These are phyloP conservation scores for Takashimella koratensis DNA, from an alignment of 1,284 basidiomycete genomes.

Conservation along the genomic window DNA sequence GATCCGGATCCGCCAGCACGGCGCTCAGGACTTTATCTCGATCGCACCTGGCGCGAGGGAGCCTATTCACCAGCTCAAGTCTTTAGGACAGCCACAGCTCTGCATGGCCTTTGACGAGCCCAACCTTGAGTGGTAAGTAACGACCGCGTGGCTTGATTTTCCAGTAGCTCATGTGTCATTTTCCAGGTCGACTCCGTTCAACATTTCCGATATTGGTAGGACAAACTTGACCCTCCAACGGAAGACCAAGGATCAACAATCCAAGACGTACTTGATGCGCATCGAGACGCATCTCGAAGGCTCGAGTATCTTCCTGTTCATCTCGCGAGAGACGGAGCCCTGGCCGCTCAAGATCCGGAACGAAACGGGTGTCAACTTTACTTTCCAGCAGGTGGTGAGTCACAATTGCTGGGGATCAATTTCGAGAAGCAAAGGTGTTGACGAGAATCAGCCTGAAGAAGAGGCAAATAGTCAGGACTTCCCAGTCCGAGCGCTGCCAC, in stretches of 20 bases:
- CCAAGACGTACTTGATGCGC: slow-evolving; percentile 62
- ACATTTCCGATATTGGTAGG: slow-evolving; percentile 83
- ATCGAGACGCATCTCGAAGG: slow-evolving; percentile 81
- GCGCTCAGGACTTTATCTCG: slow-evolving; percentile 53
- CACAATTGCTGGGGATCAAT: too few species aligned
- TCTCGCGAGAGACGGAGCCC: slow-evolving; percentile 62
- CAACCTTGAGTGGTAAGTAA: slow-evolving; percentile 72
- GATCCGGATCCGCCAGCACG: slow-evolving; percentile 81
- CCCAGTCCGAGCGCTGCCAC: slow-evolving; percentile 19
- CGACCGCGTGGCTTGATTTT: too few species aligned
- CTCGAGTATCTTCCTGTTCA: slow-evolving; percentile 81
- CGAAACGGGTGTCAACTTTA: slow-evolving; percentile 69
- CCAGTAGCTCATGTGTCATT: too few species aligned
- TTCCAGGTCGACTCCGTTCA: slow-evolving; percentile 83
- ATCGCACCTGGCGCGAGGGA: slow-evolving; percentile 66
- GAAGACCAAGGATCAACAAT: slow-evolving; percentile 43
- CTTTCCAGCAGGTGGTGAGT: slow-evolving; percentile 71
- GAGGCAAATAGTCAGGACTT: slow-evolving; percentile 50
- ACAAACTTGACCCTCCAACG: slow-evolving; percentile 64
- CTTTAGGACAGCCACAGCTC: slow-evolving; percentile 62
- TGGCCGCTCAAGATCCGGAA: slow-evolving; percentile 95
- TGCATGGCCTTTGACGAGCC: slow-evolving; percentile 81
- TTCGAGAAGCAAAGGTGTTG: neutral
- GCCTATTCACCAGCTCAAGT: slow-evolving; percentile 64
- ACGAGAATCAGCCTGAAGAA: slow-evolving; percentile 16